phyloP scores from a whole-genome alignment of 805 yeast species.

The Saccharomycopsis sp. region DNA sequence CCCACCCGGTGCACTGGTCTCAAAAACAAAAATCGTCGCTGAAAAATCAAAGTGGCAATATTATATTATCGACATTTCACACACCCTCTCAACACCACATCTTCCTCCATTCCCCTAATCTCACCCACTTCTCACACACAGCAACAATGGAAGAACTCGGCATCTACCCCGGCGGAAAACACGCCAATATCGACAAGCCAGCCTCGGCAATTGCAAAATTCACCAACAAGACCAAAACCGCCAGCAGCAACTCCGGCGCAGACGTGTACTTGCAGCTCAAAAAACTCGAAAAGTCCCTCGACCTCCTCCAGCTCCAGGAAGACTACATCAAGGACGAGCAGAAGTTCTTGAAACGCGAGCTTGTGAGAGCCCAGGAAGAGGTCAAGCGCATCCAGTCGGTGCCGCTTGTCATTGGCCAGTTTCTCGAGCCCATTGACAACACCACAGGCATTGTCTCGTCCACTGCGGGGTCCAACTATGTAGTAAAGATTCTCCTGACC shows the following conservation, averaged over 20 bases:
- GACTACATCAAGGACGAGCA: conserved; percentile 97
- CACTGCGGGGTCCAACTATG: conserved; percentile 96
- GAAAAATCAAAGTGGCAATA: conserved; percentile 1
- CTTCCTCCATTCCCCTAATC: too few species aligned
- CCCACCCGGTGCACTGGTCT: neutral
- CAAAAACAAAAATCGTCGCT: neutral
- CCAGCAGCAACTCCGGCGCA: conserved; percentile 26
- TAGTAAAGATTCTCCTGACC: conserved; percentile 90
- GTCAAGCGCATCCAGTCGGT: conserved; percentile 96
- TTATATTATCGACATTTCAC: too few species aligned
- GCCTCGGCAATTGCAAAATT: conserved; percentile 27
- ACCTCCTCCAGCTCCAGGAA: conserved; percentile 79
- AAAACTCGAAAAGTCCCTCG: conserved; percentile 85
- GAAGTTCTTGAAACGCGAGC: conserved; percentile 89
- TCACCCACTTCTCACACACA: too few species aligned
- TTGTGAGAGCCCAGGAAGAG: conserved; percentile 96
- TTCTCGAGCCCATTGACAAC: conserved; percentile 94
- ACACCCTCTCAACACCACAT: too few species aligned
- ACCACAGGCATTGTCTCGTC: conserved; percentile 95
- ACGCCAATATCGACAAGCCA: conserved; percentile 30
- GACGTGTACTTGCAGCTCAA: conserved; percentile 83
- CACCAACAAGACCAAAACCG: conserved; percentile 23
- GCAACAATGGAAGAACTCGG: conserved; percentile 58
- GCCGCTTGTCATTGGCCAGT: conserved; percentile 96
- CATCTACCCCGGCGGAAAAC: conserved; percentile 31